phyloP scores from a whole-genome alignment of 2,329 filamentous ascomycete species.

The Colletotrichum sp. region DNA sequence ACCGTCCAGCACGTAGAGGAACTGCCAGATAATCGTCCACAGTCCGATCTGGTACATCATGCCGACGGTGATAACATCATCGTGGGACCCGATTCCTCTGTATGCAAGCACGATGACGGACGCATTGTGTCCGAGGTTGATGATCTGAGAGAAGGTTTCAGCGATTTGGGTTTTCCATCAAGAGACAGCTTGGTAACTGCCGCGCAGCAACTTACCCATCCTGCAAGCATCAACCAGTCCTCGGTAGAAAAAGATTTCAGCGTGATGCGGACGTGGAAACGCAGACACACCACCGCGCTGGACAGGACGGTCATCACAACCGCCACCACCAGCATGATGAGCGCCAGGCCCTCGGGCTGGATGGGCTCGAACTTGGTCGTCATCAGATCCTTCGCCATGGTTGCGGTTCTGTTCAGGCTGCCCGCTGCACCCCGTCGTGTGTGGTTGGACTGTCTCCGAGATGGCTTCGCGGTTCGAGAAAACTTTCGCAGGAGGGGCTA shows the following conservation, averaged over 20 bases:
- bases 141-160: background rate
- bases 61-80: background rate
- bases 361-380: background rate
- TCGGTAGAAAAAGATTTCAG: background rate
- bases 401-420: background rate
- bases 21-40: conserved; percentile 19
- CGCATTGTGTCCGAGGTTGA: background rate
- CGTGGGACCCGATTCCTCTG: background rate
- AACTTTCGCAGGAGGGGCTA: background rate
- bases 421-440: background rate
- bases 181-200: background rate
- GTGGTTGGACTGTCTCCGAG: background rate
- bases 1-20: background rate
- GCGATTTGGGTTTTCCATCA: background rate
- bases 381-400: background rate
- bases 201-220: background rate
- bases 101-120: background rate
- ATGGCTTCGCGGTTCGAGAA: background rate
- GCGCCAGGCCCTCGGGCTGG: background rate
- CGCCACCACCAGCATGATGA: background rate
- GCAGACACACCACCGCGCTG: background rate
- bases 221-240: background rate
- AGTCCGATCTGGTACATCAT: background rate
- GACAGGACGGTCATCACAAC: background rate
- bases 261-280: background rate